These are phyloP conservation scores for Cladosporium sp. DNA, from an alignment of 2,329 filamentous ascomycete genomes.

Conservation along the genomic window DNA sequence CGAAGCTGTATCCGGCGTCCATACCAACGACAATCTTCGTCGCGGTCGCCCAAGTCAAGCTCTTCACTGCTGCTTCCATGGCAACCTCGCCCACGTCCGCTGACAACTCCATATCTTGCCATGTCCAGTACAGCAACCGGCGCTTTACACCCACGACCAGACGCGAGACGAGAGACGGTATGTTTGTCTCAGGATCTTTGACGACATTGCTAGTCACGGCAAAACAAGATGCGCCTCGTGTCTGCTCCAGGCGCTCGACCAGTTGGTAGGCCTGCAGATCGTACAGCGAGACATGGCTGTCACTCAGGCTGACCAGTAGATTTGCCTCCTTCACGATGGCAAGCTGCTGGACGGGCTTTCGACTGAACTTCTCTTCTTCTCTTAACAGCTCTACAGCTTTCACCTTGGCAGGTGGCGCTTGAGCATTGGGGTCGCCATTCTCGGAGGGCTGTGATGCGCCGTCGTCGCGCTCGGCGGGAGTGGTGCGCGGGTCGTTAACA, in stretches of 20 bases:
- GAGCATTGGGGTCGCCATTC: conserved; percentile 45
- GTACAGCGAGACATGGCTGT: conserved; percentile 85
- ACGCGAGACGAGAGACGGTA: conserved; percentile 89
- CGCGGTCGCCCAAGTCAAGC: conserved; percentile 86
- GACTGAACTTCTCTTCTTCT: conserved; percentile 92
- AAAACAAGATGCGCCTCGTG: conserved; percentile 86
- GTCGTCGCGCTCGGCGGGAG: conserved; percentile 35
- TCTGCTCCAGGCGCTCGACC: conserved; percentile 76
- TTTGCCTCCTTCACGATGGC: conserved; percentile 95
- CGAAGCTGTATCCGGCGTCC: conserved; percentile 86
- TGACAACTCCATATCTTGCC: conserved; percentile 89
- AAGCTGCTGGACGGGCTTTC: conserved; percentile 86
- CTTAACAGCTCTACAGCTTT: conserved; percentile 77
- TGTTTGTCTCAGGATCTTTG: conserved; percentile 80
- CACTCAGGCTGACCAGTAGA: conserved; percentile 86
- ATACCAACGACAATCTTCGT: conserved; percentile 87
- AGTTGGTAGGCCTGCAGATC: conserved; percentile 83
- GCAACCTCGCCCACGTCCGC: conserved; percentile 74
- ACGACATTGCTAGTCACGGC: conserved; percentile 95
- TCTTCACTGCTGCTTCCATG: conserved; percentile 80
- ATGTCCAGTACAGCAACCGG: conserved; percentile 86
- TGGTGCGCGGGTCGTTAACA: conserved; percentile 67
- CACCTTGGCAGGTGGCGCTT: conserved; percentile 40
- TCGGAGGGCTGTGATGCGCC: conserved; percentile 35
- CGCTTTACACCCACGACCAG: conserved; percentile 92